phyloP scores from a whole-genome alignment of 2,329 filamentous ascomycete genomes.

The Hypoxylon sp. region DNA sequence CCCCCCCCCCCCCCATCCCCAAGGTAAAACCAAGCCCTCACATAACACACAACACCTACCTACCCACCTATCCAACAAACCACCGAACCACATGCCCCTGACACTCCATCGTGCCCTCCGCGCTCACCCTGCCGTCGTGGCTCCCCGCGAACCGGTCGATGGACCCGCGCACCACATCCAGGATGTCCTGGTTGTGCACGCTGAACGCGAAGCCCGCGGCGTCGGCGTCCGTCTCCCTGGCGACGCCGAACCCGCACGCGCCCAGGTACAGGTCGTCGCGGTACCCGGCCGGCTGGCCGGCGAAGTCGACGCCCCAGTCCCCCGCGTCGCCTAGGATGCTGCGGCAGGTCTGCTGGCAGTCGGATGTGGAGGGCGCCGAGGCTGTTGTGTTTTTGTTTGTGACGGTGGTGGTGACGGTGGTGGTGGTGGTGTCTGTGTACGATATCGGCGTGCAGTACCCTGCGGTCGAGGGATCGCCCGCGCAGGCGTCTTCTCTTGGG shows the following conservation, averaged over 20 bases:
- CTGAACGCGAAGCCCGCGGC: constrained; percentile 22
- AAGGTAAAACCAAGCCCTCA: background rate
- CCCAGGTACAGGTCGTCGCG: constrained; percentile 30
- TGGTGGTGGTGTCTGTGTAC: constrained; percentile 33
- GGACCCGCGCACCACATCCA: constrained; percentile 32
- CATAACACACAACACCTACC: too few relatives aligned
- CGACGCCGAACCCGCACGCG: constrained; percentile 34
- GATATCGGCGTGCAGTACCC: constrained; percentile 38
- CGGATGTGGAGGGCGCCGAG: background rate
- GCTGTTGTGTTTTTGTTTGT: too few relatives aligned
- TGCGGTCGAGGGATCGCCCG: constrained; percentile 21
- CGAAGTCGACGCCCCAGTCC: constrained; percentile 41
- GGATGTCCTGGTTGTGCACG: constrained; percentile 40
- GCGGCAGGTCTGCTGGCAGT: constrained; percentile 37
- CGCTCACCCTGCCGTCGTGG: constrained; percentile 35
- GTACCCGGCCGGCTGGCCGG: constrained; percentile 23
- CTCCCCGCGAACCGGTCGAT: constrained; percentile 28
- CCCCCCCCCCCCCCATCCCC: background rate
- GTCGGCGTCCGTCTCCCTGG: constrained; percentile 25
- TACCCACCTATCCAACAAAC: constrained; percentile 29
- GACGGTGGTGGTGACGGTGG: too few relatives aligned
- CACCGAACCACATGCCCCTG: constrained; percentile 29
- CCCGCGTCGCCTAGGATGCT: constrained; percentile 32
- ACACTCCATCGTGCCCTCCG: constrained; percentile 40
- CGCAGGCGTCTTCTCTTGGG: constrained; percentile 27